These are phyloP conservation scores for Royoungia palumana DNA, from an alignment of 768 basidiomycete genomes.

Conservation along the genomic window DNA sequence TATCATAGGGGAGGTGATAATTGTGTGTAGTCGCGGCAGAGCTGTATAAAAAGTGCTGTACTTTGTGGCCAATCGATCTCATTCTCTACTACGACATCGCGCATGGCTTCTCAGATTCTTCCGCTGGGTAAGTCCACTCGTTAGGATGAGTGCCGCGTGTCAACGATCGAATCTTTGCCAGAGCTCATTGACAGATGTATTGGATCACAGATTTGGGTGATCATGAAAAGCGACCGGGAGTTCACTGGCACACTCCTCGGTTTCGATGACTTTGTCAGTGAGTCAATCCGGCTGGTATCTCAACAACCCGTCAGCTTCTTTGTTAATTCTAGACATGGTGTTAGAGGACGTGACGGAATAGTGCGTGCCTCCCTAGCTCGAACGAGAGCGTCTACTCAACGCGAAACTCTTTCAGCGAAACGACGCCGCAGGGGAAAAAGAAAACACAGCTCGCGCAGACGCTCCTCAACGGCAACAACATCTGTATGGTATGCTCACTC, in stretches of 20 bases:
- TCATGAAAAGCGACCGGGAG: conserved; percentile 97
- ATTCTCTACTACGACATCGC: conserved; percentile 2
- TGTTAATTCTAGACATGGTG: conserved; percentile 67
- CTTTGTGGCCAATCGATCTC: background rate
- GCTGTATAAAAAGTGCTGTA: conserved; percentile 7
- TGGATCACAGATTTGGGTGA: conserved; percentile 95
- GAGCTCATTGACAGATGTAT: conserved; percentile 98
- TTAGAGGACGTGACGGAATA: conserved; percentile 96
- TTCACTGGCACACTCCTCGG: conserved; percentile 93
- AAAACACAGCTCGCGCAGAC: conserved; percentile 84
- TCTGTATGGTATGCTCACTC: conserved; percentile 77
- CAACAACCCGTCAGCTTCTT: background rate
- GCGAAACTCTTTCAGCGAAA: conserved; percentile 57
- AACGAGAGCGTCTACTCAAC: background rate
- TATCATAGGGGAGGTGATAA: conserved; percentile 23
- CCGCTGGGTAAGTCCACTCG: conserved; percentile 63
- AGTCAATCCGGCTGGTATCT: conserved; percentile 39
- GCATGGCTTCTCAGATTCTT: conserved; percentile 90
- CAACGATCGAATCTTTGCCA: conserved; percentile 26
- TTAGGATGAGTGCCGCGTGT: background rate
- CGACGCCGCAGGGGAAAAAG: conserved; percentile 76
- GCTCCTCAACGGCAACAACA: conserved; percentile 90
- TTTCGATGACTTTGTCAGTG: conserved; percentile 99
- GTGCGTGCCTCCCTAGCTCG: conserved; percentile 45
- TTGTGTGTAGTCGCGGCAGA: conserved; percentile 8